Evolutionary conservation across 352 stramenopile species (phyloP).

Genomic region (Pythium angustatum): DNA sequence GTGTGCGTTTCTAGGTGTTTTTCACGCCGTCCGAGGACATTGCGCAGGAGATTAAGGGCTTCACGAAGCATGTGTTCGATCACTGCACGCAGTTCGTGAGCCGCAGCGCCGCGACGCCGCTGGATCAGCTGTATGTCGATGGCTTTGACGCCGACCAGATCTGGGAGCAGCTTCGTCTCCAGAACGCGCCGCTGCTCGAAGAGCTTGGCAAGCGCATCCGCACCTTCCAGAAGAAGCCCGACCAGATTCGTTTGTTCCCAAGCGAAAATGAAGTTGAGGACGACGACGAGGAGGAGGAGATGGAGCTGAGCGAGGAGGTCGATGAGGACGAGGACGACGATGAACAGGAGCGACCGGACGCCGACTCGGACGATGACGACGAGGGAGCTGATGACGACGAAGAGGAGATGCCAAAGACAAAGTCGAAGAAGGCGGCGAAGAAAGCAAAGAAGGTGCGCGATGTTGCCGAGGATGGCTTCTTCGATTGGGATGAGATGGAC

Average conservation of each 20-base stretch:
- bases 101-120: slow-evolving; percentile 40
- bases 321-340: slow-evolving; percentile 28
- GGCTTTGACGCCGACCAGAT: slow-evolving; percentile 85
- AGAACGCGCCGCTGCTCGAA: slow-evolving; percentile 70
- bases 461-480: slow-evolving; percentile 79
- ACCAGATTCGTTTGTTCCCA: slow-evolving; percentile 59
- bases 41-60: slow-evolving; percentile 60
- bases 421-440: slow-evolving; percentile 33
- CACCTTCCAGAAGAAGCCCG: slow-evolving; percentile 59
- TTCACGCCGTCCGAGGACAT: slow-evolving; percentile 75
- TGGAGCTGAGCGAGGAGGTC: slow-evolving; percentile 31
- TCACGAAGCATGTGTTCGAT: slow-evolving; percentile 85
- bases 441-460: slow-evolving; percentile 65
- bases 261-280: slow-evolving; percentile 38
- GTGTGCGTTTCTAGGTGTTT: slow-evolving; percentile 45
- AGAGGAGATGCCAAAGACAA: slow-evolving; percentile 30
- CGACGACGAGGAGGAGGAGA: slow-evolving; percentile 25
- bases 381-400: slow-evolving; percentile 36
- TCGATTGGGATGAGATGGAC: slow-evolving; percentile 89
- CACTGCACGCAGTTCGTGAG: slow-evolving; percentile 63
- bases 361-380: slow-evolving; percentile 31
- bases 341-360: slow-evolving; percentile 25
- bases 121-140: slow-evolving; percentile 81
- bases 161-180: slow-evolving; percentile 84
- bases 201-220: slow-evolving; percentile 77